Evolutionary conservation across 768 basidiomycete species (phyloP), one percentile per base, ranked within the genome.

Genomic region (Phaeotremella fagi): DNA sequence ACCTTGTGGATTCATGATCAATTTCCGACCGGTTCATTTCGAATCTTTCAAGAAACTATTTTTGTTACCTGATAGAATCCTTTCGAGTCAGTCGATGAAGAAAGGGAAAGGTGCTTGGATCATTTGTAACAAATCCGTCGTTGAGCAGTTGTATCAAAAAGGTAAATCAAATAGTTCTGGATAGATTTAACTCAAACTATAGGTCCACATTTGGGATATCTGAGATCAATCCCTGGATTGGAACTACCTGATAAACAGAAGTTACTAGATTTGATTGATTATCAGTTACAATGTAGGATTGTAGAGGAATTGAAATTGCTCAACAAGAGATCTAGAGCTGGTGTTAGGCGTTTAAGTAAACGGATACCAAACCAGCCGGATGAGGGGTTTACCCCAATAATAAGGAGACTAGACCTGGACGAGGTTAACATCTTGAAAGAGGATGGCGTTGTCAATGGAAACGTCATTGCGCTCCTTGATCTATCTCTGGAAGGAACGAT

Each of bases 61-160:
- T 25, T 20, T 52, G 14, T 12, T 45, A 14, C 50, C 50, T 5
- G 27, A 52, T 26, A 23, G 43, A 5, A 36, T 52, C 5, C 18
- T 52, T 15, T 43, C 27, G 20, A 41, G 42, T 12, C 26, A 22
- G 11, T 35, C n/a, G 14, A 28, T 20, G 9, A 14, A 33, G 12
- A 18, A 31, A 52, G 50, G 50, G 22, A 44, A 31, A 25, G 41
- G 42, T 25, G 12, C 28, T 7, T 52, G 43, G 41, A 26, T 36
- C 18, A 26, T 20, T n/a, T 52, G 42, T 41, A 14, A 45, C 31
- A 4, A 24, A 29, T 23, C 27, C 4, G 29, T 45, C 26, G 23
- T 45, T 2, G n/a, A 44, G 14, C 15, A 12, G 20, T 41, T 41
- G 20, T 41, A 41, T 20, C 11, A 12, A 18, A 41, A 41, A 22